These are phyloP conservation scores for Aspergillus sp. DNA, from an alignment of 2,329 filamentous ascomycete genomes.

Conservation along the genomic window DNA sequence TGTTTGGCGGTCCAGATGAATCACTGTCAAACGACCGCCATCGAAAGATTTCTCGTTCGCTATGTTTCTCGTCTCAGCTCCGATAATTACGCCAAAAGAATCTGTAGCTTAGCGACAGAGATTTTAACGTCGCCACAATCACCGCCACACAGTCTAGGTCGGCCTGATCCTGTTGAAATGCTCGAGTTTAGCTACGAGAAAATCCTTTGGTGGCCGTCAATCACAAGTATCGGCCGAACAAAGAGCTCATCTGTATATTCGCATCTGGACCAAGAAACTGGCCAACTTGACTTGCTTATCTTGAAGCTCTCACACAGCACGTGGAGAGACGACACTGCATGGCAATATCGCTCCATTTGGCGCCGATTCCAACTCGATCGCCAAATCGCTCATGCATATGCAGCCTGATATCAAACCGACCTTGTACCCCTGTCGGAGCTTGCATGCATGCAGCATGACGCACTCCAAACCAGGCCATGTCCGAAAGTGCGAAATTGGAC, in stretches of 20 bases:
- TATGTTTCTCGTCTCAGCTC: neutral
- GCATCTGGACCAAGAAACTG: neutral
- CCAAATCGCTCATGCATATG: neutral
- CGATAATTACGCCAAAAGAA: neutral
- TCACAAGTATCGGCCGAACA: neutral
- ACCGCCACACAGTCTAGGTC: neutral
- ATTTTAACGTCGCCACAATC: neutral
- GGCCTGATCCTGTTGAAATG: neutral
- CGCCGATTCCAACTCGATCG: neutral
- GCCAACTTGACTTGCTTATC: neutral
- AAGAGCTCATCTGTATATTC: neutral
- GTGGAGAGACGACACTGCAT: neutral
- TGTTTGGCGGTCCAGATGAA: neutral
- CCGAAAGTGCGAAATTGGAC: neutral
- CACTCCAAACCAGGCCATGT: neutral
- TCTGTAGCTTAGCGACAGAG: neutral
- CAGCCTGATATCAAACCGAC: neutral
- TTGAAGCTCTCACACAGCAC: neutral
- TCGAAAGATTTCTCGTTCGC: neutral
- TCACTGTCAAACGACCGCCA: neutral
- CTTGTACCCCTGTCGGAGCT: too few relatives aligned
- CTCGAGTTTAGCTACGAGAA: neutral
- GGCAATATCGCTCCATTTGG: neutral
- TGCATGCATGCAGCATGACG: neutral
- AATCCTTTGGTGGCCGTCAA: neutral